phyloP scores from a whole-genome alignment of 202 grass and related monocot genomes.

The Carex sylvatica region DNA sequence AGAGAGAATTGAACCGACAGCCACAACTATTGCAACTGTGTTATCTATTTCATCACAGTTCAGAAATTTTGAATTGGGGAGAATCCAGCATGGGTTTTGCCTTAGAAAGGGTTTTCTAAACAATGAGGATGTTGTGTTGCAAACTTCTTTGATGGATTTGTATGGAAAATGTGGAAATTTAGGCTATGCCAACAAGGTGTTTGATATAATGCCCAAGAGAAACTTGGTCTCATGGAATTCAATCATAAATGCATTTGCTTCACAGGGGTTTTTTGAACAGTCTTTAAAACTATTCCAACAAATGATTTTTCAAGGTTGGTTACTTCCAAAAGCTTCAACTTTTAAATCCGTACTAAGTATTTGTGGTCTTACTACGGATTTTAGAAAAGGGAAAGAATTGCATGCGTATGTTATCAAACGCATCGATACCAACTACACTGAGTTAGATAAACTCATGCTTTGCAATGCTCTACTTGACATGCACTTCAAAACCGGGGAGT shows the following conservation, averaged over 20 bases:
- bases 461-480: conserved; percentile 75
- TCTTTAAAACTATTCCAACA: conserved; percentile 23
- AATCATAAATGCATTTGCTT: conserved; percentile 28
- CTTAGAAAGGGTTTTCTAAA: conserved; percentile 29
- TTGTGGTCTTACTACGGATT: conserved; percentile 24
- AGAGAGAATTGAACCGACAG: conserved; percentile 29
- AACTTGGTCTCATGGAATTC: conserved; percentile 37
- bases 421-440: not conserved
- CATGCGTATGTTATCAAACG: conserved; percentile 31
- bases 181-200: conserved; percentile 1
- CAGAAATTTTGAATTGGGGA: conserved; percentile 16
- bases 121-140: conserved; percentile 23
- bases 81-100: conserved; percentile 28
- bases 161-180: conserved; percentile 34
- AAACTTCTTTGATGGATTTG: conserved; percentile 35
- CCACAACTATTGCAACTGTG: conserved; percentile 12
- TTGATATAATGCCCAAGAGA: conserved; percentile 27
- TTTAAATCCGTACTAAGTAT: conserved; percentile 12
- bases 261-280: not conserved
- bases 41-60: conserved; percentile 18
- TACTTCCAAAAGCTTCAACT: conserved; percentile 13
- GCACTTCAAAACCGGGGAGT: conserved; percentile 70
- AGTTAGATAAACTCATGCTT: conserved; percentile 35
- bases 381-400: conserved; percentile 28
- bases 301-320: conserved; percentile 29